A percentile compares a stretch with the other conserved stretches of the same genome.
phyloP scores from a whole-genome alignment of 176 grass and related monocot species.

The Eragrostis curvula region DNA sequence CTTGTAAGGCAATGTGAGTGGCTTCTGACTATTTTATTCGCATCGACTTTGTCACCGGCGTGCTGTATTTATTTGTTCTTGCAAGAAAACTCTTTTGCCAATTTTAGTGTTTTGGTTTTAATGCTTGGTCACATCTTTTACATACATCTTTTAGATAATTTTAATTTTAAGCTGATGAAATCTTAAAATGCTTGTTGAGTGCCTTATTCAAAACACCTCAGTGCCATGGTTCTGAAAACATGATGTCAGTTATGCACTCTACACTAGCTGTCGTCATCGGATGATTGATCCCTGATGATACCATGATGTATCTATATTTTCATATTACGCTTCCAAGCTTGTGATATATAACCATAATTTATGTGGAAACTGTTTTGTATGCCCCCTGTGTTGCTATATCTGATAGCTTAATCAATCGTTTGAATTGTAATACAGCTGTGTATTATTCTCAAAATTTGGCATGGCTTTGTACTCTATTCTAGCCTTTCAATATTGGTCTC shows the following conservation, averaged over 20 bases:
- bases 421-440: background rate
- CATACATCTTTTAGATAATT: background rate
- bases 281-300: conserved; percentile 4
- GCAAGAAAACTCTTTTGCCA: background rate
- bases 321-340: background rate
- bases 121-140: background rate
- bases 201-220: background rate
- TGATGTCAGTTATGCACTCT: background rate
- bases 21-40: background rate
- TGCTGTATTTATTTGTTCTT: background rate
- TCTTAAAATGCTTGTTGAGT: background rate
- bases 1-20: conserved; percentile 88
- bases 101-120: background rate
- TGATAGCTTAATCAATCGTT: background rate
- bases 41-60: background rate
- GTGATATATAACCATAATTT: background rate
- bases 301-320: background rate
- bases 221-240: conserved; percentile 15
- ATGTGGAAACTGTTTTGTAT: background rate
- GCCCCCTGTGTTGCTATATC: background rate
- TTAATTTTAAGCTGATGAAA: conserved; percentile 3
- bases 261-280: background rate
- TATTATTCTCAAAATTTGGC: background rate
- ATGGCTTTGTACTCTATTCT: background rate
- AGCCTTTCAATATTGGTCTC: too few relatives aligned